These are phyloP conservation scores for Diaporthe vexans DNA, from an alignment of 2,329 filamentous ascomycete genomes.

Conservation along the genomic window DNA sequence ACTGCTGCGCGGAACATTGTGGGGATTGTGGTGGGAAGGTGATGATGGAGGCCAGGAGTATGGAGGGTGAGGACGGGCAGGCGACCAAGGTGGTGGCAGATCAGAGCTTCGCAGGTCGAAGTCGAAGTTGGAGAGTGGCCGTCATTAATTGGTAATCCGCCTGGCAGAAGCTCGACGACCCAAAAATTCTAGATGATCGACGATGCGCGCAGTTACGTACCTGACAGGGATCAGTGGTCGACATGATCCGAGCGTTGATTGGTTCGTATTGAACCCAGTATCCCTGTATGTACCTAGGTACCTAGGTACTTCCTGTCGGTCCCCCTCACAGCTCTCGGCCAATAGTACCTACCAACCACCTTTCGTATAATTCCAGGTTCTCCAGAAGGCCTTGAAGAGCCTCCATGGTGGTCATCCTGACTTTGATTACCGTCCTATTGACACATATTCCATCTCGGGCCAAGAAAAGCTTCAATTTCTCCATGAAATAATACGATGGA, in stretches of 20 bases:
- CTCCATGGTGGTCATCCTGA: too few species aligned
- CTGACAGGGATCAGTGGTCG: background rate
- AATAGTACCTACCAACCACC: too few species aligned
- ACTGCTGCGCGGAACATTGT: slow-evolving; percentile 68
- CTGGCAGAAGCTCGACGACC: slow-evolving; percentile 14
- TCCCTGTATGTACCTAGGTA: too few species aligned
- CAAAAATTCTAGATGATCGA: slow-evolving; percentile 35
- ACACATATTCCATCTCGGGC: too few species aligned
- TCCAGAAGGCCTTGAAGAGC: too few species aligned
- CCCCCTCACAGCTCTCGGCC: too few species aligned
- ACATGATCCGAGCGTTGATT: too few species aligned
- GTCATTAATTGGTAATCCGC: slow-evolving; percentile 33
- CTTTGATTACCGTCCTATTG: too few species aligned
- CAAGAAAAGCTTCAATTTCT: background rate
- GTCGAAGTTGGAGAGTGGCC: slow-evolving; percentile 26
- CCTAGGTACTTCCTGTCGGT: too few species aligned
- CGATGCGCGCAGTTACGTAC: slow-evolving; percentile 10
- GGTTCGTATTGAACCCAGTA: too few species aligned
- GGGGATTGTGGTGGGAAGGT: slow-evolving; percentile 5
- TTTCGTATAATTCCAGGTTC: too few species aligned
- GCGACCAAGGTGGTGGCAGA: background rate
- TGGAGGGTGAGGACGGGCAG: slow-evolving; percentile 38
- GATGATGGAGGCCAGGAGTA: slow-evolving; percentile 35
- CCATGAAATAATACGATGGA: too few species aligned
- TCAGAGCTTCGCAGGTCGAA: background rate